These are phyloP conservation scores for Crithidia bombi DNA, from an alignment of 208 protist species.

Conservation along the genomic window DNA sequence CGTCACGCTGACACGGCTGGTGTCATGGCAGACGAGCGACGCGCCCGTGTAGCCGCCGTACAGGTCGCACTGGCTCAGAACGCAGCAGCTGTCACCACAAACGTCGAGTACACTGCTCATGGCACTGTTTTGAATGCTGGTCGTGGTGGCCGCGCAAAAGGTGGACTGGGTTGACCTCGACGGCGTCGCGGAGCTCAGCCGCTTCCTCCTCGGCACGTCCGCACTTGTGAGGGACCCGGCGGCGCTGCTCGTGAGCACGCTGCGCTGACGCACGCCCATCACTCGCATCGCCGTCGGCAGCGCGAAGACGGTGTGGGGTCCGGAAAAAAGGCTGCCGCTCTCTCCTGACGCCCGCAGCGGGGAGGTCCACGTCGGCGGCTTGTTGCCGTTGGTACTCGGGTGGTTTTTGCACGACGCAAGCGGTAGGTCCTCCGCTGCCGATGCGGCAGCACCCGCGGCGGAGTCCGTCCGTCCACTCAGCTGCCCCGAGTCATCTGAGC, in stretches of 20 bases:
- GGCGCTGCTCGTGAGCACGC: background rate
- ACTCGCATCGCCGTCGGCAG: constrained; percentile 19
- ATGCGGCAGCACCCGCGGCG: background rate
- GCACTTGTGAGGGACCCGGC: background rate
- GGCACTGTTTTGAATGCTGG: background rate
- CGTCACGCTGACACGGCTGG: constrained; percentile 17
- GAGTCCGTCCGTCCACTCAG: constrained; percentile 3
- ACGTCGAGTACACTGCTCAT: constrained; percentile 32
- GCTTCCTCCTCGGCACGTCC: background rate
- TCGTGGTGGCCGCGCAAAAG: constrained; percentile 4
- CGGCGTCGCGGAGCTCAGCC: background rate
- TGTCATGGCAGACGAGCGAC: constrained; percentile 26
- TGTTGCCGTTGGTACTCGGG: background rate
- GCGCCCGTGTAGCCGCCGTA: constrained; percentile 33
- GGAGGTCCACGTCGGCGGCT: background rate
- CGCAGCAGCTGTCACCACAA: constrained; percentile 3
- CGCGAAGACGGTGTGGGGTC: constrained; percentile 1
- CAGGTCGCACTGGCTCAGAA: constrained; percentile 46
- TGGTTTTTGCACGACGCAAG: background rate
- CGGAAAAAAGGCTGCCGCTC: background rate
- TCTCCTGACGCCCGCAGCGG: background rate
- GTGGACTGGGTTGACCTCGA: background rate
- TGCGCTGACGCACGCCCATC: constrained; percentile 3
- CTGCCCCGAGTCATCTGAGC: background rate
- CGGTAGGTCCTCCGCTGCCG: background rate